Percentiles rank a stretch among this genome's conserved stretches.
Evolutionary conservation across 257 asterid species (phyloP).

Genomic region (Echium plantagineum): DNA sequence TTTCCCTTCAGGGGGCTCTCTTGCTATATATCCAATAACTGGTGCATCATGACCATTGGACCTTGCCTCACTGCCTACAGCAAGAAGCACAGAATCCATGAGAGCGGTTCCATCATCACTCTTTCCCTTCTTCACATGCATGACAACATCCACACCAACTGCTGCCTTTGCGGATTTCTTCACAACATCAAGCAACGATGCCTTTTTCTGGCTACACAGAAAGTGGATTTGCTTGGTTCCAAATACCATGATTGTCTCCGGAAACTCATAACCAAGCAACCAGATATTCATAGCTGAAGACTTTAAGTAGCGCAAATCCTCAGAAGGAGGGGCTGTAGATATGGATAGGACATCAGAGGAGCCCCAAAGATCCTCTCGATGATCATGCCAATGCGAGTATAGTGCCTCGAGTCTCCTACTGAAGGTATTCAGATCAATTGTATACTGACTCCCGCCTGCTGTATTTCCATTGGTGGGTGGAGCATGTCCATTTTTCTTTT

Average conservation of each 20-base stretch:
- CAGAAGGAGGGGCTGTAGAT: slow-evolving; percentile 20
- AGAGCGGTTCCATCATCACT: slow-evolving; percentile 36
- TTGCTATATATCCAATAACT: slow-evolving; percentile 5
- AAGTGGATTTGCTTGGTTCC: slow-evolving; percentile 17
- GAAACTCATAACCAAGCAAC: slow-evolving; percentile 18
- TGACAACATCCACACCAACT: slow-evolving; percentile 27
- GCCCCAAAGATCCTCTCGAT: slow-evolving; percentile 12
- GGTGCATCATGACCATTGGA: slow-evolving; percentile 18
- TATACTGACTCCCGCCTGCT: too few species aligned
- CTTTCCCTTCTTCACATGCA: slow-evolving; percentile 40
- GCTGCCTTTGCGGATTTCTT: slow-evolving; percentile 31
- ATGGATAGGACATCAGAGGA: slow-evolving; percentile 16
- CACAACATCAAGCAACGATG: slow-evolving; percentile 14
- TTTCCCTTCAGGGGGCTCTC: slow-evolving; percentile 7
- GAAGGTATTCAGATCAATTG: slow-evolving; percentile 9
- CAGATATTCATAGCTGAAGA: slow-evolving; percentile 18
- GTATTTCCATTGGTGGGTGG: too few species aligned
- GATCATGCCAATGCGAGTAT: slow-evolving; percentile 14
- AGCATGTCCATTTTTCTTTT: too few species aligned
- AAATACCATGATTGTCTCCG: slow-evolving; percentile 18
- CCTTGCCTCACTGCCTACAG: slow-evolving; percentile 26
- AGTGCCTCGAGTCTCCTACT: slow-evolving; percentile 11
- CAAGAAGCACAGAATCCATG: slow-evolving; percentile 34
- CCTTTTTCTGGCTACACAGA: slow-evolving; percentile 18
- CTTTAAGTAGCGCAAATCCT: slow-evolving; percentile 18